Evolutionary conservation across 371 early-diverging fungal genomes (phyloP).

Genomic region (Apophysomyces elegans): DNA sequence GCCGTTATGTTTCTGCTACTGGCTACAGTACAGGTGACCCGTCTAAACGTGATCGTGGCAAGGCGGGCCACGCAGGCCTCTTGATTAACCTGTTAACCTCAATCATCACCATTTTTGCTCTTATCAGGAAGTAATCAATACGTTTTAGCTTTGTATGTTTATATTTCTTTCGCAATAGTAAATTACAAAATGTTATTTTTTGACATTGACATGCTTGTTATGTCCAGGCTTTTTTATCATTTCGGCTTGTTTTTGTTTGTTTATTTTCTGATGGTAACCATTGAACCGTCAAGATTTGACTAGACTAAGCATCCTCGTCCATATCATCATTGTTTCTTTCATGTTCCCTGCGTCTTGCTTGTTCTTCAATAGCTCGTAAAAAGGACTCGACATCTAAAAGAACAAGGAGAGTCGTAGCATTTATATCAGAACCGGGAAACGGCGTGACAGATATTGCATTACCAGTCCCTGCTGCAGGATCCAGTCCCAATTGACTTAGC

Average conservation of each 20-base stretch:
- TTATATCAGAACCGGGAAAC: not conserved
- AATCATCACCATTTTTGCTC: conserved; percentile 21
- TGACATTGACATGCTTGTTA: too few relatives aligned
- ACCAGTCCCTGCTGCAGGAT: conserved; percentile 51
- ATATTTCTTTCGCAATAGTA: too few relatives aligned
- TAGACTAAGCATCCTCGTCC: conserved; percentile 39
- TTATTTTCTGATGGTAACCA: not conserved
- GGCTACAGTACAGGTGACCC: conserved; percentile 65
- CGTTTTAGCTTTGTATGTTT: too few relatives aligned
- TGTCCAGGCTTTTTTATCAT: too few relatives aligned
- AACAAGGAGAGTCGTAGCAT: not conserved
- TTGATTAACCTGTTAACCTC: conserved; percentile 41
- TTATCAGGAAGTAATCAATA: not conserved
- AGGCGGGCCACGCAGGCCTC: conserved; percentile 43
- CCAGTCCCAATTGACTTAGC: conserved; percentile 66
- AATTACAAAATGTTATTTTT: too few relatives aligned
- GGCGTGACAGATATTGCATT: not conserved
- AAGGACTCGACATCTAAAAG: conserved; percentile 69
- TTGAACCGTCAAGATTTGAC: not conserved
- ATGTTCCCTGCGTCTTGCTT: conserved; percentile 50
- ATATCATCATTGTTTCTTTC: conserved; percentile 13
- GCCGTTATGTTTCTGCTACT: conserved; percentile 45
- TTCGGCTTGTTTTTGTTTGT: not conserved
- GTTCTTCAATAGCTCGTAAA: conserved; percentile 64
- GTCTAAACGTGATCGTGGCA: conserved; percentile 41